Conservation (phyloP, 2,329 filamentous ascomycete species). For the Beauveria brongniartii region DNA sequence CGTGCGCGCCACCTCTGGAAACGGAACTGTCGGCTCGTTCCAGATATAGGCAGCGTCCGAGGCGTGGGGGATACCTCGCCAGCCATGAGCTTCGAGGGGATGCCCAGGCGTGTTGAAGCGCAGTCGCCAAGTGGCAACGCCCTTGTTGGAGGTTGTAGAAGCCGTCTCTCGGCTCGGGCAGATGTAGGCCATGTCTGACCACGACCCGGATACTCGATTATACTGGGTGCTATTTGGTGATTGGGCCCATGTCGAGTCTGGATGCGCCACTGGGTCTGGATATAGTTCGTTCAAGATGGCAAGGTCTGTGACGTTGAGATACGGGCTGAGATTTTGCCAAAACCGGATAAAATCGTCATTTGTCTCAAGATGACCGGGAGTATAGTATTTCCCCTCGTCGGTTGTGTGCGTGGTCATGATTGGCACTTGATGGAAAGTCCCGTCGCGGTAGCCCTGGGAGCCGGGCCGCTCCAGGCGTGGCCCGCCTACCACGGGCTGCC, state of each 20-base stretch:
- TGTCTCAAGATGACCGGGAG: conserved; percentile 25
- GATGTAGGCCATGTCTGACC: conserved; percentile 37
- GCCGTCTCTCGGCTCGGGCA: conserved; percentile 37
- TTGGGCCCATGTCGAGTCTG: conserved; percentile 27
- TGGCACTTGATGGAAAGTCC: conserved; percentile 28
- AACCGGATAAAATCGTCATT: conserved; percentile 29
- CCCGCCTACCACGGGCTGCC: conserved; percentile 38
- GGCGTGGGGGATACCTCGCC: conserved; percentile 30
- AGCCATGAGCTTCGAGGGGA: conserved; percentile 18
- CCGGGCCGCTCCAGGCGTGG: conserved; percentile 38
- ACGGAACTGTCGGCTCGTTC: conserved; percentile 26
- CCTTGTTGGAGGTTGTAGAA: conserved; percentile 25
- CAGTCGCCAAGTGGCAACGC: conserved; percentile 28
- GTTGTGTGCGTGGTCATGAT: conserved; percentile 29
- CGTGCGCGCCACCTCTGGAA: conserved; percentile 27
- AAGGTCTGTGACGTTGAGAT: conserved; percentile 23
- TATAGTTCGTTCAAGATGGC: conserved; percentile 23
- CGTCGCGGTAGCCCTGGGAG: conserved; percentile 30
- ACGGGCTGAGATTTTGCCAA: conserved; percentile 26
- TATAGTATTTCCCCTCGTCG: conserved; percentile 28
- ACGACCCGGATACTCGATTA: conserved; percentile 34
- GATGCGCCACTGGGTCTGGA: conserved; percentile 25
- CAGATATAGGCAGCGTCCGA: conserved; percentile 29
- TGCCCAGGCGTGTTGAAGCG: conserved; percentile 30
- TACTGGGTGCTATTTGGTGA: conserved; percentile 36